phyloP scores from a whole-genome alignment of 805 yeast species.

The Diddensiella transvaalensis region DNA sequence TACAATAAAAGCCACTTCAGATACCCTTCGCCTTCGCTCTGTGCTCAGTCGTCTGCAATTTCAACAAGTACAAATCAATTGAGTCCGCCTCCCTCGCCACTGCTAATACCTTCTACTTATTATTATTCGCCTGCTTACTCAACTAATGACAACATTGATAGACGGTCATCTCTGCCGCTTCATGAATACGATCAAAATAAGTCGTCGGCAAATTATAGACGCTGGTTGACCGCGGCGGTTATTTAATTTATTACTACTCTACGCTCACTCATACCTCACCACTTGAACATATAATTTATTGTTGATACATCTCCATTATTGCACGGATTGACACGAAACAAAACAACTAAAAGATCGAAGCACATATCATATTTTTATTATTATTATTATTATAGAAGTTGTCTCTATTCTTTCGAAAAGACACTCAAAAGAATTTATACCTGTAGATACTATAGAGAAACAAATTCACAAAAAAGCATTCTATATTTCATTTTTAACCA shows the following conservation, averaged over 20 bases:
- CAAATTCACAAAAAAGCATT: no score
- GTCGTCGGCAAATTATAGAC: constrained; percentile 14
- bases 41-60: neutral
- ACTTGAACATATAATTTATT: no score
- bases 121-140: neutral
- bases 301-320: no score
- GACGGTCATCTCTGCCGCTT: neutral
- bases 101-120: constrained; percentile 10
- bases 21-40: neutral
- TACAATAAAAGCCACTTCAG: neutral
- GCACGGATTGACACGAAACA: no score
- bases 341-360: no score
- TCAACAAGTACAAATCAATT: neutral
- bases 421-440: no score
- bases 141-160: constrained; percentile 1
- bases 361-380: no score
- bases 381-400: no score
- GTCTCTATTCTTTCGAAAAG: no score
- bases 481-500: no score
- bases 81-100: constrained; percentile 14
- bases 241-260: neutral
- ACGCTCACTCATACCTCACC: neutral
- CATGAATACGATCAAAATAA: no score
- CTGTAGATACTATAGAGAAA: no score
- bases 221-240: constrained; percentile 19